Evolutionary conservation across 164 flowering plant genomes (phyloP), one percentile per base, ranked within the genome.

Genomic region (Piper longum): DNA sequence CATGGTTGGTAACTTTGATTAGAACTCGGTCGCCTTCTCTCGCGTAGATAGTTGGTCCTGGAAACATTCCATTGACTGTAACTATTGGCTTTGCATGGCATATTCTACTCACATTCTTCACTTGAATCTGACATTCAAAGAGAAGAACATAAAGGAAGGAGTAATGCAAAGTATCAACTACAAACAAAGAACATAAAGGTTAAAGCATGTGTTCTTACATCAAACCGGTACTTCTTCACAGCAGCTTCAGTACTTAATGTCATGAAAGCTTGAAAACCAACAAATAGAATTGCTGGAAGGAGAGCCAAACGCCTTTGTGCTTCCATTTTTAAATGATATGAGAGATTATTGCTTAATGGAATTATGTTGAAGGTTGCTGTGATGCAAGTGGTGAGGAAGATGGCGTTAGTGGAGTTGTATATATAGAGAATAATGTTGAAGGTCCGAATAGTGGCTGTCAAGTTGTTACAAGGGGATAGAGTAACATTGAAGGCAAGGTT

Each of bases 61-160:
- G 87, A 51, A 75, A 85, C 79, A 54, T 76, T 55, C 87, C 89
- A 54, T 85, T 85, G 6, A 85, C 85, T 3, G 89, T 85, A 7
- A 85, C 87, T 40, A 83, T 81, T 2, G 85, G 82, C 55, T 85
- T 83, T 41, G 81, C 78, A 68, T 76, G 78, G 68, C 85, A 81
- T 70, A 81, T 57, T 66, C 86, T 72, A 72, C 84, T 81, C 59
- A 81, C 80, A 69, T 83, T 77, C 66, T 67, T 78, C 72, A 79
- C 79, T 74, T 77, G 77, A 64, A 85, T 64, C 86, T 82, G 78
- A 62, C n/a, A 60, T 5, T 11, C 62, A 60, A 11, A 59, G 4
- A 41, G 5, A 40, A 60, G 43, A 60, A 9, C 1, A 60, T 26
- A 26, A 26, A 26, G 36, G 36, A 26, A 26, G 36, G 36, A 26